Conservation (phyloP, 108 stramenopile species). For the Cyclotella atomus region DNA sequence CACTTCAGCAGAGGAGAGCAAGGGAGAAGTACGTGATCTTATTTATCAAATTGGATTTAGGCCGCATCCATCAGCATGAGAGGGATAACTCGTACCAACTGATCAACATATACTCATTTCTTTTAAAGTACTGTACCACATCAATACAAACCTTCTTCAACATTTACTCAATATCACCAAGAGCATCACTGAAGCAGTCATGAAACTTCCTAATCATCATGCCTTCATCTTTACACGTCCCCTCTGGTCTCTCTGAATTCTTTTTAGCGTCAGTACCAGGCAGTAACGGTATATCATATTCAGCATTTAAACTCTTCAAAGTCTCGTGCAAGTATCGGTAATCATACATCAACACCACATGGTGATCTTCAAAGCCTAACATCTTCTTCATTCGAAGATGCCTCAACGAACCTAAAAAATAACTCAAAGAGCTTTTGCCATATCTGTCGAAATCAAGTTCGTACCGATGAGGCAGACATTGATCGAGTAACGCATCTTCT, state of each 20-base stretch:
- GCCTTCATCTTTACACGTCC: background rate
- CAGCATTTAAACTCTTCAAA: background rate
- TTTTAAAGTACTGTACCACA: no score
- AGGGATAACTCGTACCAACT: no score
- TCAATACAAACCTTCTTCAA: no score
- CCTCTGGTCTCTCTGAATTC: slow-evolving; percentile 7
- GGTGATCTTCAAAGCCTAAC: background rate
- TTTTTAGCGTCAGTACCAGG: slow-evolving; percentile 1
- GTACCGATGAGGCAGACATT: slow-evolving; percentile 7
- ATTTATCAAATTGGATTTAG: slow-evolving; percentile 33
- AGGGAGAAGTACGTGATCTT: slow-evolving; percentile 13
- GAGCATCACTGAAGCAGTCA: slow-evolving; percentile 12
- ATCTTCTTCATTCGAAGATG: background rate
- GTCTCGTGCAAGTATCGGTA: slow-evolving; percentile 9
- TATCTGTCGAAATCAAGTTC: slow-evolving; percentile 10
- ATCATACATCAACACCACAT: slow-evolving; percentile 17
- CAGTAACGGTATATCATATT: slow-evolving; percentile 6
- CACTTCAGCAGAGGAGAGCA: background rate
- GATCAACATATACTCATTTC: no score
- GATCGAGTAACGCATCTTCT: background rate
- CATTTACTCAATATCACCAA: no score
- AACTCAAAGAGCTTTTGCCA: background rate
- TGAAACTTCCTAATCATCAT: slow-evolving; percentile 10
- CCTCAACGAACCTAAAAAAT: background rate
- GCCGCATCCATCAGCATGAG: slow-evolving; percentile 20